A percentile compares a stretch with the other conserved stretches of the same genome.
phyloP scores from a whole-genome alignment of 495 filamentous ascomycete genomes.

The Melanomma pulvis-pyrius region DNA sequence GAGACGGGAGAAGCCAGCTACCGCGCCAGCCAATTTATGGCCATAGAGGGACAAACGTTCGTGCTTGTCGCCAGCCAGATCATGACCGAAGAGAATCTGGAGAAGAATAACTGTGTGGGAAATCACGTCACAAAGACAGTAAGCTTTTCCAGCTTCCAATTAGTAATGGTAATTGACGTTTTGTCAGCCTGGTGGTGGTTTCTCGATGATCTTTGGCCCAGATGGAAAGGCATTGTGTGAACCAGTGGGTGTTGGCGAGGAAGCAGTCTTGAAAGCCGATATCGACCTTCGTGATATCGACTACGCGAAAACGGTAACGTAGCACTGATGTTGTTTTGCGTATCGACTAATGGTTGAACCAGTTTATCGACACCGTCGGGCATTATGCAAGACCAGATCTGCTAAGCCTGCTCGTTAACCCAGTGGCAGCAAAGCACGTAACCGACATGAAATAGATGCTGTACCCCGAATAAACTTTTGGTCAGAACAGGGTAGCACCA shows the following conservation, averaged over 20 bases:
- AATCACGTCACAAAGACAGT: constrained; percentile 37
- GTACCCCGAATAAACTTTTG: not conserved
- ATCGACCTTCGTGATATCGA: constrained; percentile 43
- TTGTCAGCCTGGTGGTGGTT: constrained; percentile 40
- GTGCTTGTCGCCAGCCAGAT: constrained; percentile 29
- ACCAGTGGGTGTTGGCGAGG: constrained; percentile 30
- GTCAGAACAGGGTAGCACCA: not conserved
- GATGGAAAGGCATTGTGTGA: constrained; percentile 42
- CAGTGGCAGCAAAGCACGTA: constrained; percentile 28
- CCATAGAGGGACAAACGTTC: constrained; percentile 30
- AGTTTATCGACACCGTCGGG: constrained; percentile 42
- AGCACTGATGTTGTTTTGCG: not conserved
- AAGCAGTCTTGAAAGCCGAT: constrained; percentile 45
- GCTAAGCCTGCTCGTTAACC: constrained; percentile 40
- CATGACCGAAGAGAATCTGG: constrained; percentile 33
- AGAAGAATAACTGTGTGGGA: constrained; percentile 39
- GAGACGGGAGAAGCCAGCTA: constrained; percentile 38
- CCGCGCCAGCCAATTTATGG: constrained; percentile 28
- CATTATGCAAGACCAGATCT: constrained; percentile 48
- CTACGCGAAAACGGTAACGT: constrained; percentile 32
- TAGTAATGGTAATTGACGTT: not conserved
- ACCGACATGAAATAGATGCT: constrained; percentile 18
- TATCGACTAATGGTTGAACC: not conserved
- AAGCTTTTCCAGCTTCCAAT: not conserved
- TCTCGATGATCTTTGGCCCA: constrained; percentile 43